phyloP scores from a whole-genome alignment of 1,139 yeast genomes.

The Taiozyma onychis region DNA sequence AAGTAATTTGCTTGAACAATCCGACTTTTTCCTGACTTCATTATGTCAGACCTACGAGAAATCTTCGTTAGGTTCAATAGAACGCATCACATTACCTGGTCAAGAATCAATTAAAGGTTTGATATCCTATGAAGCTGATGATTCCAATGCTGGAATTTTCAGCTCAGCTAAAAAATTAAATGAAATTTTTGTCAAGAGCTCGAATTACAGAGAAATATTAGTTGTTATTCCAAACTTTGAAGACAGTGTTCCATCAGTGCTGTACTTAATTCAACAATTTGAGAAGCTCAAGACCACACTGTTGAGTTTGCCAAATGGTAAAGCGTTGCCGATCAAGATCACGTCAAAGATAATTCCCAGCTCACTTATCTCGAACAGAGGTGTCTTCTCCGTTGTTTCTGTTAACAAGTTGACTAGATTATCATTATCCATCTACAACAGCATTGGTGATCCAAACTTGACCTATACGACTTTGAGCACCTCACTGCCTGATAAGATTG shows the following conservation, averaged over 20 bases:
- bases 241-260: conserved; percentile 36
- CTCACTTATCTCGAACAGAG: conserved; percentile 40
- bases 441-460: conserved; percentile 34
- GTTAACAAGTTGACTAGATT: conserved; percentile 42
- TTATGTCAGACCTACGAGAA: conserved; percentile 40
- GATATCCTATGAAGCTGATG: not conserved
- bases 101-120: not conserved
- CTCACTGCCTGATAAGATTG: conserved; percentile 32
- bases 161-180: conserved; percentile 1
- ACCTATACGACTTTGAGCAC: conserved; percentile 29
- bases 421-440: conserved; percentile 61
- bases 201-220: conserved; percentile 19
- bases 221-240: conserved; percentile 25
- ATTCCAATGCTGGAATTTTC: not conserved
- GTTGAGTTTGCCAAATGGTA: conserved; percentile 38
- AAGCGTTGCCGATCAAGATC: conserved; percentile 40
- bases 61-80: conserved; percentile 41
- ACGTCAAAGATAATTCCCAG: conserved; percentile 57
- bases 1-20: conserved; percentile 25
- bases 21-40: conserved; percentile 32
- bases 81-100: not conserved
- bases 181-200: conserved; percentile 2
- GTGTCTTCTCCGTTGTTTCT: conserved; percentile 44
- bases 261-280: conserved; percentile 44
- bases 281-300: conserved; percentile 39